phyloP scores from a whole-genome alignment of 148 eudicot species.

The Arctostaphylos glauca region DNA sequence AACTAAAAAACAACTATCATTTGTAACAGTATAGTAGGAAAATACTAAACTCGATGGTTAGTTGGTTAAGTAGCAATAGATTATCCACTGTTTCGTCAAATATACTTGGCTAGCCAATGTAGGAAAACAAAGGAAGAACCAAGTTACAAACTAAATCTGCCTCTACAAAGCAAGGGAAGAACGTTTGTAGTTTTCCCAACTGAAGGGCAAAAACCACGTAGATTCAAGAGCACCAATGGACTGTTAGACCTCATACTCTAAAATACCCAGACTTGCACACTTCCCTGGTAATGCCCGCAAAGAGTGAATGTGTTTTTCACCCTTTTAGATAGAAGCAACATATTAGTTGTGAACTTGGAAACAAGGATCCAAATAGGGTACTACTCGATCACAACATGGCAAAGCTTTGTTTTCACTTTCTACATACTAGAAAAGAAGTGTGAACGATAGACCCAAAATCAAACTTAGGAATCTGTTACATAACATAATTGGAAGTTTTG shows the following conservation, averaged over 20 bases:
- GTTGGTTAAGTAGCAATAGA: neutral
- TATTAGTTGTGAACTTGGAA: no score
- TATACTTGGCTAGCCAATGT: neutral
- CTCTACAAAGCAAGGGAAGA: neutral
- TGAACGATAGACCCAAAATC: no score
- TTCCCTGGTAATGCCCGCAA: no score
- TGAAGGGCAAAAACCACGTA: neutral
- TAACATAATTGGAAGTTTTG: no score
- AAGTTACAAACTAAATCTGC: neutral
- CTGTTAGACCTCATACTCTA: neutral
- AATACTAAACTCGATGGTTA: neutral
- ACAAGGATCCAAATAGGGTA: no score
- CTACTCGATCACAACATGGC: no score
- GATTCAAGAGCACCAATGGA: neutral
- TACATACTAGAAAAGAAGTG: no score
- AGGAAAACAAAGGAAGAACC: neutral
- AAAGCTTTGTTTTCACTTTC: no score
- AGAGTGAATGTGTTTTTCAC: no score
- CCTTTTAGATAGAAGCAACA: no score
- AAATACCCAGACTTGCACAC: neutral
- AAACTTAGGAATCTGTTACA: no score
- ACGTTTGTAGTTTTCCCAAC: neutral
- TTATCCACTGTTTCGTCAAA: neutral
- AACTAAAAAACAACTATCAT: neutral
- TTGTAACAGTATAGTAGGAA: neutral